Evolutionary conservation across 352 stramenopile genomes (phyloP).

Genomic region (Blastocystis sp.): DNA sequence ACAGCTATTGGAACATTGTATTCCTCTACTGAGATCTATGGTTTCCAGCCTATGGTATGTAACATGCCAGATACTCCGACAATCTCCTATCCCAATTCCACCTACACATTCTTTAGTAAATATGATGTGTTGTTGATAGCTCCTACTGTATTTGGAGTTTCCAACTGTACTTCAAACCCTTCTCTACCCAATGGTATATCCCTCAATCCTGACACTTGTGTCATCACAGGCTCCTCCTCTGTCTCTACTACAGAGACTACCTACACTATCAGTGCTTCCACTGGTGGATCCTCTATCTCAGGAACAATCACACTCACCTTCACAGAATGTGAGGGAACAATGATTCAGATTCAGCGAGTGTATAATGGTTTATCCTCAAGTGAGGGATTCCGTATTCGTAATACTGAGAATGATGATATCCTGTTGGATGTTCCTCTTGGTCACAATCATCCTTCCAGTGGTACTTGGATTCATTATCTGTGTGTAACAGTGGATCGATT

Average conservation of each 20-base stretch:
- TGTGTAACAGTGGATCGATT: background rate
- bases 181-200: background rate
- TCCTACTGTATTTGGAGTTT: background rate
- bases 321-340: conserved; percentile 10
- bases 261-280: background rate
- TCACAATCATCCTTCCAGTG: background rate
- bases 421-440: background rate
- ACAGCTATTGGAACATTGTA: background rate
- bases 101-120: background rate
- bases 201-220: conserved; percentile 1
- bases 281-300: background rate
- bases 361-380: background rate
- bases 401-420: background rate
- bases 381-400: background rate
- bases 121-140: background rate
- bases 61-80: background rate
- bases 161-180: background rate
- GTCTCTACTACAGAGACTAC: background rate
- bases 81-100: background rate
- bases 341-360: background rate
- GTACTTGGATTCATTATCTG: background rate
- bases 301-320: conserved; percentile 4
- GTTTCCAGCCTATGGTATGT: background rate
- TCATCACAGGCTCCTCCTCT: background rate
- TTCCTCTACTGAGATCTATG: background rate